phyloP scores from a whole-genome alignment of 441 rosid species.

The Codiaeum variegatum region DNA sequence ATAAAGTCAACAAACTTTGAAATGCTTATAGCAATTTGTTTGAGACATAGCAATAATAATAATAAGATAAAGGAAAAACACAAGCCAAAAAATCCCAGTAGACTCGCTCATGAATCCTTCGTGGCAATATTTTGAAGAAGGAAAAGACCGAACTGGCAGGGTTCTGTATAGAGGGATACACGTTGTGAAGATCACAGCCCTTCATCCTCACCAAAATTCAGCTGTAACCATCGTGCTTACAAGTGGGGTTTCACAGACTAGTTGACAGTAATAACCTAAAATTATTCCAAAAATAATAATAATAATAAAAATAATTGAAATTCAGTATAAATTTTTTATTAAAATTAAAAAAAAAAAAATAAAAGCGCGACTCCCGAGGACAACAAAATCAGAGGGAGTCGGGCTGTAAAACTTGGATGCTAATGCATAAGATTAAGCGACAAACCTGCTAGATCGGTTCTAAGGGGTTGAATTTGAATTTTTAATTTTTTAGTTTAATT shows the following conservation, averaged over 20 bases:
- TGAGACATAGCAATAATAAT: too few species aligned
- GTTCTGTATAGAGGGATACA: constrained; percentile 14
- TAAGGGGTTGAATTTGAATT: constrained; percentile 37
- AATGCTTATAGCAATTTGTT: too few species aligned
- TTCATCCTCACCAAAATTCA: constrained; percentile 22
- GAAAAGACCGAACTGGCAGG: constrained; percentile 26
- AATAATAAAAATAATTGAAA: constrained; percentile 4
- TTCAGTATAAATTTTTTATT: not conserved
- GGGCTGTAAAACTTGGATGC: constrained; percentile 39
- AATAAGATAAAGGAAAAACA: not conserved
- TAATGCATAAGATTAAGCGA: constrained; percentile 36
- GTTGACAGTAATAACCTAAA: not conserved
- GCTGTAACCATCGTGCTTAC: constrained; percentile 35
- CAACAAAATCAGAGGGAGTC: constrained; percentile 36
- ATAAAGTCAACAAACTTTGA: too few species aligned
- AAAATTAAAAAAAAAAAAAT: not conserved
- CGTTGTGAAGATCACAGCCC: constrained; percentile 28
- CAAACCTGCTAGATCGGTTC: constrained; percentile 50
- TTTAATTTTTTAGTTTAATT: constrained; percentile 22
- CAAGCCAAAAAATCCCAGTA: constrained; percentile 6
- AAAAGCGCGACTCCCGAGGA: constrained; percentile 27
- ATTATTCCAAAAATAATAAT: too few species aligned
- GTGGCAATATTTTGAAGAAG: constrained; percentile 26
- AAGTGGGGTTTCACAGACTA: constrained; percentile 19
- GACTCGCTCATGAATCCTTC: constrained; percentile 26